Evolutionary conservation across 2,329 filamentous ascomycete genomes (phyloP).

Genomic region (Colletotrichum brevisporum): DNA sequence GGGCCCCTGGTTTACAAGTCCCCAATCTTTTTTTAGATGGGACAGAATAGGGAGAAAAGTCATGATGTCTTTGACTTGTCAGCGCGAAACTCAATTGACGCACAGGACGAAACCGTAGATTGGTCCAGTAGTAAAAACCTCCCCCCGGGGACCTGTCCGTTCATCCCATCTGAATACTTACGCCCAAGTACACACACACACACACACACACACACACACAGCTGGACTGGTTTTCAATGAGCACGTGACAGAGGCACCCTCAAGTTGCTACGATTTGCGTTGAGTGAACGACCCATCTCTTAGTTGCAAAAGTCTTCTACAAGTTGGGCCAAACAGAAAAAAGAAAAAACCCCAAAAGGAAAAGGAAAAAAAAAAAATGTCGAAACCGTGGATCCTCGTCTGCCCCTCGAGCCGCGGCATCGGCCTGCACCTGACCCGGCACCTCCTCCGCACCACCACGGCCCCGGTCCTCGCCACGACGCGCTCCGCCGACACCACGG

Average conservation of each 20-base stretch:
- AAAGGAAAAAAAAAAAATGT: conserved; percentile 49
- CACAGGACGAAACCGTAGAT: no score
- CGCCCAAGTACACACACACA: no score
- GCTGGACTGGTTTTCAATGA: no score
- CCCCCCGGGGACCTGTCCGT: no score
- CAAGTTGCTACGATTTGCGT: no score
- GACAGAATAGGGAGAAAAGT: background rate
- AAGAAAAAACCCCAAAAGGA: background rate
- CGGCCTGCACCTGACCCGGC: conserved; percentile 62
- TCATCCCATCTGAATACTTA: no score
- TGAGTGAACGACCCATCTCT: no score
- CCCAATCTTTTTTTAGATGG: conserved; percentile 3
- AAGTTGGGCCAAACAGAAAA: background rate
- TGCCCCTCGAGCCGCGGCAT: conserved; percentile 64
- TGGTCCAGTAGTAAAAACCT: no score
- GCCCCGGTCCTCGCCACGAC: conserved; percentile 64
- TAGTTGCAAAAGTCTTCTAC: no score
- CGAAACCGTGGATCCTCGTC: conserved; percentile 65
- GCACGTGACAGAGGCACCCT: no score
- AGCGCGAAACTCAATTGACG: conserved; percentile 18
- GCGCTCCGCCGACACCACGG: conserved; percentile 50
- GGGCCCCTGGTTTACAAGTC: background rate
- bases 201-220: no score
- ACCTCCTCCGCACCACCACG: conserved; percentile 62
- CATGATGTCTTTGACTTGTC: conserved; percentile 42